These are phyloP conservation scores for Exophiala dermatitidis DNA, from an alignment of 2,329 filamentous ascomycete species.

Conservation along the genomic window DNA sequence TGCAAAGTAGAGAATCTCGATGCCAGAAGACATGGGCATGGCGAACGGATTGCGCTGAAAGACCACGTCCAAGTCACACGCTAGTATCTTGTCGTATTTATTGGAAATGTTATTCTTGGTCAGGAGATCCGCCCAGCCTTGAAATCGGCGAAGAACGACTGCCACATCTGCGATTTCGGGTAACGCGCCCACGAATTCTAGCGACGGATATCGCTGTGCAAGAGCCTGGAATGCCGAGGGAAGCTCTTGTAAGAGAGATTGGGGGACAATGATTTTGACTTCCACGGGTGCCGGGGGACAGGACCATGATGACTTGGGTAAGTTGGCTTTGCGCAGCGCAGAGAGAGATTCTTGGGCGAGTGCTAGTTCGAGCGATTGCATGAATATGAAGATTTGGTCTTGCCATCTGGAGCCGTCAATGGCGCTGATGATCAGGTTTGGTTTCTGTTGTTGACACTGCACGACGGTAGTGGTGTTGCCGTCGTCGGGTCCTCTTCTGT, in stretches of 20 bases:
- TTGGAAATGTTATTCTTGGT: neutral
- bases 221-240: slow-evolving; percentile 42
- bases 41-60: slow-evolving; percentile 10
- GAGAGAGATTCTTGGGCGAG: neutral
- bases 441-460: neutral
- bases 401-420: slow-evolving; percentile 3
- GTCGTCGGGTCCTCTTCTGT: too few species aligned
- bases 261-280: slow-evolving; percentile 42
- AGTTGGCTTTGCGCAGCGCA: neutral
- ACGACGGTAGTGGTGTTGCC: neutral
- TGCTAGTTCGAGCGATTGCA: slow-evolving; percentile 9
- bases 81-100: slow-evolving; percentile 5
- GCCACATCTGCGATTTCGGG: slow-evolving; percentile 43
- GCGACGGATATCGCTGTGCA: slow-evolving; percentile 37
- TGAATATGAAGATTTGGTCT: slow-evolving; percentile 12
- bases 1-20: slow-evolving; percentile 10
- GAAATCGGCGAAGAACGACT: slow-evolving; percentile 5
- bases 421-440: slow-evolving; percentile 10
- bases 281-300: slow-evolving; percentile 12
- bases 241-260: slow-evolving; percentile 38
- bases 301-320: neutral
- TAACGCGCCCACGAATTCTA: slow-evolving; percentile 42
- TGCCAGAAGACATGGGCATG: slow-evolving; percentile 1
- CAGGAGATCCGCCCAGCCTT: slow-evolving; percentile 7
- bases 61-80: slow-evolving; percentile 6